Evolutionary conservation across 495 filamentous ascomycete genomes (phyloP), one percentile per base, ranked within the genome.

Genomic region (Beverwykella pulmonaria): DNA sequence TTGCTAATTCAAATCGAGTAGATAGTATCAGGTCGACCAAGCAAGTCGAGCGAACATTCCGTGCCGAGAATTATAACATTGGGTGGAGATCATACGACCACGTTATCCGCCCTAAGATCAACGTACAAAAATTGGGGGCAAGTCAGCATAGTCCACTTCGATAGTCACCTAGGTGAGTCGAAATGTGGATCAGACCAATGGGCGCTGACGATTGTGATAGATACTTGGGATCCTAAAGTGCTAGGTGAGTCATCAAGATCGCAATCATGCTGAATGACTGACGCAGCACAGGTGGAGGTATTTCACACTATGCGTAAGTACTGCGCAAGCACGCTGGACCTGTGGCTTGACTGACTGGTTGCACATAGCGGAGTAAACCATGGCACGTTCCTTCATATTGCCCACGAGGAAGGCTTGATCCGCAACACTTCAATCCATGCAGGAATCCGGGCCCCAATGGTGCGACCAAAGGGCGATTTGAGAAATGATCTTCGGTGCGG

Each of bases 141-240:
- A 22, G 76, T 84, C 12, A 81, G 79, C 53, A 82, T 84, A 4
- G 81, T 84, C 30, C 82, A 84, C 72, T 83, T 84, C 71, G 82
- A 84, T 69, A 78, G 75, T 48, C 82, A 84, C 75, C 61, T 84
- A 67, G 76, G 78, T 73, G 71, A 67, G 74, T 63, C 61, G 59
- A 59, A 60, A 39, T 46, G 2, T 61, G 17, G n/a, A 6, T 54
- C 1, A 3, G 20, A 36, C 10, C 48, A 17, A 14, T 61, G 8
- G 44, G 10, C 12, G 36, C 60, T 69, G 44, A 50, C 48, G 60
- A 55, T 25, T 64, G 39, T 8, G 32, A 30, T 4, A 76, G 81
- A 82, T 72, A 83, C 81, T 1, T 83, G 80, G 80, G 78, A 82
- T 68, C 80, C 80, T 19, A 64, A 76, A 30, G 79, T 82, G 0